Conservation (phyloP, 2,329 filamentous ascomycete genomes). For the Macrophomina tecta region DNA sequence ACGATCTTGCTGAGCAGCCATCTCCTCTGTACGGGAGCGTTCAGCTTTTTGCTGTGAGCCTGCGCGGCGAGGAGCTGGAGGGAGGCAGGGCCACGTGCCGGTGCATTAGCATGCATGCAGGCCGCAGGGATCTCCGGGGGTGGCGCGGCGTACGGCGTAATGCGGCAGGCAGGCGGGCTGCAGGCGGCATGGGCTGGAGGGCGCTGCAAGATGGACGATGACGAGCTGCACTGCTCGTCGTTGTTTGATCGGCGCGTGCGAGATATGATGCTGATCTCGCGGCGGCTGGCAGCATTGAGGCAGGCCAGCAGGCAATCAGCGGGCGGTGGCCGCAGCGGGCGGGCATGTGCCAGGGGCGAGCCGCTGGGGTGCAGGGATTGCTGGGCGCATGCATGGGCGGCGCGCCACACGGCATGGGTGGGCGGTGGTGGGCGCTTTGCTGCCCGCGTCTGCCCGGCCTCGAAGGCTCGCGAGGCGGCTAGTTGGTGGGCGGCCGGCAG, state of each 20-base stretch:
- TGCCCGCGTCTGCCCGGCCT: neutral
- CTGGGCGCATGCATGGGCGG: neutral
- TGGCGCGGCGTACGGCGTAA: conserved; percentile 2
- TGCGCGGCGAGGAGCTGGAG: no score
- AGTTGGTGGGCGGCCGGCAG: neutral
- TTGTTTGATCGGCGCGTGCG: conserved; percentile 20
- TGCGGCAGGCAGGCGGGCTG: conserved; percentile 7
- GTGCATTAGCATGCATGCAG: neutral
- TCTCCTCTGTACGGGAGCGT: no score
- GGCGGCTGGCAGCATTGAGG: neutral
- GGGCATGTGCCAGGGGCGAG: neutral
- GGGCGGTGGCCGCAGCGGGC: neutral
- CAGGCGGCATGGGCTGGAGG: conserved; percentile 7
- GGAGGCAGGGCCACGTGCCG: no score
- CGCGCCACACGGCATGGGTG: conserved; percentile 2
- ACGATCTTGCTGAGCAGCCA: no score
- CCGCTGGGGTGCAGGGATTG: neutral
- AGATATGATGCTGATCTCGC: conserved; percentile 16
- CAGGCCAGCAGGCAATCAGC: neutral
- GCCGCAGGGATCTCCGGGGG: conserved; percentile 7
- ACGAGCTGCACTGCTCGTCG: neutral
- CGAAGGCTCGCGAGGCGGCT: neutral
- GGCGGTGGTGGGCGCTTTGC: neutral
- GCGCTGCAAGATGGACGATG: conserved; percentile 10
- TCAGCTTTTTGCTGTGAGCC: no score